Conservation (phyloP, 1,284 basidiomycete species). For the Hortiboletus rubellus region DNA sequence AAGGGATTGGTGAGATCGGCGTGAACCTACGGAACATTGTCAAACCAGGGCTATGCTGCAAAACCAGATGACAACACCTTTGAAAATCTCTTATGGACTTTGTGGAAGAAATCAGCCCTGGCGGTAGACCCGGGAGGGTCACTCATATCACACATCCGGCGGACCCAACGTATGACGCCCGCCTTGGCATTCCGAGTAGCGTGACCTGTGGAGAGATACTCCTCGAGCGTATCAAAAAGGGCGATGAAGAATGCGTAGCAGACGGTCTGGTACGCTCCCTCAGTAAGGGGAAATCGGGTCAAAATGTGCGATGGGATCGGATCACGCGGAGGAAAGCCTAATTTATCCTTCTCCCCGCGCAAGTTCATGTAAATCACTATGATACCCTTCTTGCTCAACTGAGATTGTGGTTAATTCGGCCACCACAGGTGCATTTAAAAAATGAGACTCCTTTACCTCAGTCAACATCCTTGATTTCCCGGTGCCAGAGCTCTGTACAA, state of each 20-base stretch:
- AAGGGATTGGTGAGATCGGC: background rate
- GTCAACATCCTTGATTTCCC: slow-evolving; percentile 25
- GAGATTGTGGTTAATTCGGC: background rate
- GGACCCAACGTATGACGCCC: background rate
- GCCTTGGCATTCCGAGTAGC: background rate
- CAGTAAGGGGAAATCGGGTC: background rate
- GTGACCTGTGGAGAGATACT: background rate
- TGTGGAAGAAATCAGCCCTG: background rate
- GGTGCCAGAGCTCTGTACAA: slow-evolving; percentile 27
- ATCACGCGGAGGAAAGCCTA: slow-evolving; percentile 15
- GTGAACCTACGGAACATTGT: background rate
- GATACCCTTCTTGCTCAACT: slow-evolving; percentile 14
- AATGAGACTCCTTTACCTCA: slow-evolving; percentile 5
- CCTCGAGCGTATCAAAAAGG: slow-evolving; percentile 11
- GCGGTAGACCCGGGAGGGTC: background rate
- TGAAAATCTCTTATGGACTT: background rate
- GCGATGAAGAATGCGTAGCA: slow-evolving; percentile 14
- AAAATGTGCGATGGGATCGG: slow-evolving; percentile 12
- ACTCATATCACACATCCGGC: slow-evolving; percentile 1
- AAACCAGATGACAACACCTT: background rate
- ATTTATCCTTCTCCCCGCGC: background rate
- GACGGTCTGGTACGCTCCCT: background rate
- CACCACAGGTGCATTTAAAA: background rate
- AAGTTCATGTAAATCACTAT: slow-evolving; percentile 26
- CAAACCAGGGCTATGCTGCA: too few relatives aligned